phyloP scores from a whole-genome alignment of 1,139 yeast species.

The Saccharomyces hybrid region DNA sequence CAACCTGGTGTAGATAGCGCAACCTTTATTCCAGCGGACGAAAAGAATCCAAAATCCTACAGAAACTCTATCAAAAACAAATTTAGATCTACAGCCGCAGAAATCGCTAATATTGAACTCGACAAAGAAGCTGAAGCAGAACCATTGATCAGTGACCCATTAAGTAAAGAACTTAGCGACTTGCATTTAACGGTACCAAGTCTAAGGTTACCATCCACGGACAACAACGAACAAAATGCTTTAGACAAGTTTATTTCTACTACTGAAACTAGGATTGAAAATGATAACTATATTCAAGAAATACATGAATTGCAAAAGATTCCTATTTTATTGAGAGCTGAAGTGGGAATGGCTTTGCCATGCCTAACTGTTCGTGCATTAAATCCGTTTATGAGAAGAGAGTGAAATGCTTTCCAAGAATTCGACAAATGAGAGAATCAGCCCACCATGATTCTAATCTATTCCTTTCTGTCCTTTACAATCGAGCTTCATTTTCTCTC shows the following conservation, averaged over 20 bases:
- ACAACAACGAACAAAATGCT: constrained; percentile 31
- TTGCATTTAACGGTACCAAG: constrained; percentile 50
- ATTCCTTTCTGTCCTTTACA: background rate
- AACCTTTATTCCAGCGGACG: constrained; percentile 83
- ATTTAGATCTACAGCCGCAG: constrained; percentile 62
- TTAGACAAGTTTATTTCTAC: constrained; percentile 51
- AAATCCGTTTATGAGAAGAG: constrained; percentile 57
- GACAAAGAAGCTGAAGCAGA: constrained; percentile 19
- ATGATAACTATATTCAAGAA: constrained; percentile 63
- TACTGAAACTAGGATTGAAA: constrained; percentile 54
- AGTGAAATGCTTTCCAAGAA: constrained; percentile 2
- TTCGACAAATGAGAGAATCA: no score
- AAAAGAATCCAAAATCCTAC: constrained; percentile 66
- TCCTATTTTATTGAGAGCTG: constrained; percentile 83
- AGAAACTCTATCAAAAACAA: constrained; percentile 72
- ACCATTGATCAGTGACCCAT: constrained; percentile 34
- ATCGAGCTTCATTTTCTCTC: background rate
- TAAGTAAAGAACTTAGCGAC: constrained; percentile 42
- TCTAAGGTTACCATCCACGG: constrained; percentile 37
- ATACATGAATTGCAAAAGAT: constrained; percentile 68
- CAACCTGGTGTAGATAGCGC: constrained; percentile 87
- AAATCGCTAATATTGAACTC: constrained; percentile 49
- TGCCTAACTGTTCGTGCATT: constrained; percentile 90
- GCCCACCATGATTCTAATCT: background rate
- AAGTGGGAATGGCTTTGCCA: constrained; percentile 90